phyloP scores from a whole-genome alignment of 768 basidiomycete species.

The Suillus fuscotomentosus region DNA sequence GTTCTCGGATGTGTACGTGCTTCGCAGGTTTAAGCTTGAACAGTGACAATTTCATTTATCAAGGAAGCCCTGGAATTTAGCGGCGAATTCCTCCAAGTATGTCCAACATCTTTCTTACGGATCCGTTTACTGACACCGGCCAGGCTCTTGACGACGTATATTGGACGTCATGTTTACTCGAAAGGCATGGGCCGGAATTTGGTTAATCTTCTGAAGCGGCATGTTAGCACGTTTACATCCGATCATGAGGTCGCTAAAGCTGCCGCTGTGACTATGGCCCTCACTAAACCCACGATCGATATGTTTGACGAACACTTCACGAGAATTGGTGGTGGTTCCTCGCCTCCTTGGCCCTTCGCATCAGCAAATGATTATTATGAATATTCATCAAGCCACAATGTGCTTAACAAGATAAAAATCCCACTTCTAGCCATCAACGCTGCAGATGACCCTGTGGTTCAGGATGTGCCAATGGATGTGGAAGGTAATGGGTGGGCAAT shows the following conservation, averaged over 20 bases:
- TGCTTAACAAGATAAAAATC: slow-evolving; percentile 57
- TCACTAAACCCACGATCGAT: slow-evolving; percentile 53
- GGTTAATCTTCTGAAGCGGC: slow-evolving; percentile 51
- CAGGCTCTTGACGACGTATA: slow-evolving; percentile 55
- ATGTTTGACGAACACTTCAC: slow-evolving; percentile 66
- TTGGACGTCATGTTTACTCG: slow-evolving; percentile 68
- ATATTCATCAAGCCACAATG: slow-evolving; percentile 58
- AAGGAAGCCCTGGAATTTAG: slow-evolving; percentile 50
- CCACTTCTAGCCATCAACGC: slow-evolving; percentile 78
- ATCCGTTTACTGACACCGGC: slow-evolving; percentile 7
- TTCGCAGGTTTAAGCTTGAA: slow-evolving; percentile 10
- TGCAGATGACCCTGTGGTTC: slow-evolving; percentile 75
- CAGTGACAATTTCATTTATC: slow-evolving; percentile 11
- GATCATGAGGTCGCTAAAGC: slow-evolving; percentile 51
- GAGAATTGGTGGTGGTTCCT: slow-evolving; percentile 65
- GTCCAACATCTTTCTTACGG: slow-evolving; percentile 13
- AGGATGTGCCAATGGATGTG: slow-evolving; percentile 56
- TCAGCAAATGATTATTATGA: slow-evolving; percentile 46
- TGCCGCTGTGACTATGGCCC: slow-evolving; percentile 40
- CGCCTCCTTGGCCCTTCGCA: slow-evolving; percentile 51
- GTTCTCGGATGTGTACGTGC: slow-evolving; percentile 70
- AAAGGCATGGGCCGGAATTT: slow-evolving; percentile 79
- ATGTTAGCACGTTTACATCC: slow-evolving; percentile 47
- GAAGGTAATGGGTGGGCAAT: slow-evolving; percentile 53
- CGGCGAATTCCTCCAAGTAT: slow-evolving; percentile 35